These are phyloP conservation scores for Tetrahymena elliotti DNA, from an alignment of 73 alveolate genomes.

Conservation along the genomic window DNA sequence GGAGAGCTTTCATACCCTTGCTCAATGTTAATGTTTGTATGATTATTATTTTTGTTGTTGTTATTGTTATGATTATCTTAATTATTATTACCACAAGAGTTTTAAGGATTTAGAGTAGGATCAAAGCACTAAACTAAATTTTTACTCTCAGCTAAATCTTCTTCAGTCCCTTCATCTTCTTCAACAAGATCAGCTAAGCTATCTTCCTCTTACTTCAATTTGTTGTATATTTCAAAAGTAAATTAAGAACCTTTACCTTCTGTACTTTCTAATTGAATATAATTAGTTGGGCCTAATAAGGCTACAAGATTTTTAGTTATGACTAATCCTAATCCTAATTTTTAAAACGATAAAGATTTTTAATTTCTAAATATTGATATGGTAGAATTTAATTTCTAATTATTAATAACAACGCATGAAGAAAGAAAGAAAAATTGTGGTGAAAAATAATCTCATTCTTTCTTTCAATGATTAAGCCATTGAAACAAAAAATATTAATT, in stretches of 20 bases:
- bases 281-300: background rate
- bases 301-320: background rate
- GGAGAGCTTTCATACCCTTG: background rate
- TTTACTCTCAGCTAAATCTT: background rate
- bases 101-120: background rate
- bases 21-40: background rate
- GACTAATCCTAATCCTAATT: background rate
- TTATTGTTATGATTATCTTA: background rate
- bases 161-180: background rate
- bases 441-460: no score
- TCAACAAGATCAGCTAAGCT: background rate
- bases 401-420: no score
- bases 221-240: background rate
- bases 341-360: background rate
- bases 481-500: no score
- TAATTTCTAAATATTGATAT: no score
- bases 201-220: background rate
- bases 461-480: no score
- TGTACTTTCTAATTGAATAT: background rate
- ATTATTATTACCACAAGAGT: background rate
- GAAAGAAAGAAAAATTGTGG: no score
- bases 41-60: background rate
- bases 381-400: no score
- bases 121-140: background rate
- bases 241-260: background rate